Base-by-base conservation (phyloP, 1,139 yeast genomes). In the Blastobotrys malaysiensis region DNA sequence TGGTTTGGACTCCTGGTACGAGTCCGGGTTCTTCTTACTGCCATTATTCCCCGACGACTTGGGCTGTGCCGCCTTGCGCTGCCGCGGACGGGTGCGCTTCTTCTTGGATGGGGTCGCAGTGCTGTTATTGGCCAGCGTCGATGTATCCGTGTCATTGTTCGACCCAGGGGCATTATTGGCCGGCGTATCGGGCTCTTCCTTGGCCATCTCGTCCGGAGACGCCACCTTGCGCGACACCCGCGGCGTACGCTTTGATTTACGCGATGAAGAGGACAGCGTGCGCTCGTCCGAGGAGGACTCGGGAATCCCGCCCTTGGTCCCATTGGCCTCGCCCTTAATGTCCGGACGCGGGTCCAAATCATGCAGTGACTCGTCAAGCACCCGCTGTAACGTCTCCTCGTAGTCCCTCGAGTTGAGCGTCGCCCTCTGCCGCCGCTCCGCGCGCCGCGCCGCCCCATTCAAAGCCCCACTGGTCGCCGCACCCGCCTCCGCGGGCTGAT, bases 341-440 rank as follows among this genome's bases (percentile, higher is more conserved):
- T 43, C 49, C 13, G 50, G 52, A 13, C 19, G 48, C n/a, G 44
- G 53, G 19, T 57, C 58, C 46, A 59, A 72, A 62, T 76, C 81
- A 59, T 80, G 78, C 11, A 85, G 88, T 60, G 88, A 81, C 67
- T 85, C 91, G 61, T 86, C 82, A 47, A 86, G 73, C 0, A 88
- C 91, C 55, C 84, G 77, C 57, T 83, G 84, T 54, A 86, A 73
- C 64, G 83, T 84, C 60, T 80, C 84, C 62, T 85, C 89, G 63
- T 83, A 85, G 57, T 81, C 84, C 11, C 81, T 67, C 18, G 64
- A 68, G 60, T 71, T 71, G 57, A 65, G 59, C 6, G 73, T 69
- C 22, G 65, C 59, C 18, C 73, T 62, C n/a, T 70, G 53, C 6
- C 54, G 39, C 31, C 45, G 21, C 49, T 50, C 56, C 16, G 36